Conservation (phyloP, 2,329 filamentous ascomycete genomes). For the Thelonectria discophora region DNA sequence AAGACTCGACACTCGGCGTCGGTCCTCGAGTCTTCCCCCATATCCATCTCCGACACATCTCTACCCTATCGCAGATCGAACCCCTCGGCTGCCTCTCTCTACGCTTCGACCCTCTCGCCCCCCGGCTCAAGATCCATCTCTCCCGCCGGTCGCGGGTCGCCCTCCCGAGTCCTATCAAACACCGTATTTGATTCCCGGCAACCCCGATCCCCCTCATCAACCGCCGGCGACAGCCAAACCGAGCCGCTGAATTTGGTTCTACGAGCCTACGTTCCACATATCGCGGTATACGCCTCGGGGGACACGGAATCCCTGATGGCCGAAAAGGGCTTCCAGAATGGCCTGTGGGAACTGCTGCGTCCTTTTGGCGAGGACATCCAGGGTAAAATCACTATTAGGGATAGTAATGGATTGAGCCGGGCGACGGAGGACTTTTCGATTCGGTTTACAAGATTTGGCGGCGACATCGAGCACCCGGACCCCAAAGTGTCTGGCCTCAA, state of each 20-base stretch:
- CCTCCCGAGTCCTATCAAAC: slow-evolving; percentile 64
- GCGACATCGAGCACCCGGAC: slow-evolving; percentile 63
- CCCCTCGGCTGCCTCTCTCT: slow-evolving; percentile 67
- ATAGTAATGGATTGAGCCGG: slow-evolving; percentile 85
- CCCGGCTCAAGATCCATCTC: slow-evolving; percentile 74
- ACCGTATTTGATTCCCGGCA: slow-evolving; percentile 64
- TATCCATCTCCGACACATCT: slow-evolving; percentile 62
- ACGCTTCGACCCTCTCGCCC: slow-evolving; percentile 73
- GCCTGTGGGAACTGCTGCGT: slow-evolving; percentile 84
- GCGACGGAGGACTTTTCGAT: slow-evolving; percentile 91
- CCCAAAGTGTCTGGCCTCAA: slow-evolving; percentile 44
- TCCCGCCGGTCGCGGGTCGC: slow-evolving; percentile 67
- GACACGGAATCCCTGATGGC: slow-evolving; percentile 84
- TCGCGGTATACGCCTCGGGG: slow-evolving; percentile 85
- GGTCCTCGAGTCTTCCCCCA: slow-evolving; percentile 55
- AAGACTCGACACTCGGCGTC: slow-evolving; percentile 69
- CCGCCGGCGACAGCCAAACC: slow-evolving; percentile 55
- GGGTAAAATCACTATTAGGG: slow-evolving; percentile 88
- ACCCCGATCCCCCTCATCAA: slow-evolving; percentile 56
- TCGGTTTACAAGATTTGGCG: slow-evolving; percentile 79
- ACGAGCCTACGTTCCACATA: slow-evolving; percentile 86
- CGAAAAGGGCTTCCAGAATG: slow-evolving; percentile 84
- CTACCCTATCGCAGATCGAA: slow-evolving; percentile 64
- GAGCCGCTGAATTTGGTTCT: slow-evolving; percentile 75
- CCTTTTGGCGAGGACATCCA: slow-evolving; percentile 90